Percentiles rank a stretch among this genome's conserved stretches.
Conservation (phyloP, 371 early-diverging fungal species). For the Rhizopus sp. region DNA sequence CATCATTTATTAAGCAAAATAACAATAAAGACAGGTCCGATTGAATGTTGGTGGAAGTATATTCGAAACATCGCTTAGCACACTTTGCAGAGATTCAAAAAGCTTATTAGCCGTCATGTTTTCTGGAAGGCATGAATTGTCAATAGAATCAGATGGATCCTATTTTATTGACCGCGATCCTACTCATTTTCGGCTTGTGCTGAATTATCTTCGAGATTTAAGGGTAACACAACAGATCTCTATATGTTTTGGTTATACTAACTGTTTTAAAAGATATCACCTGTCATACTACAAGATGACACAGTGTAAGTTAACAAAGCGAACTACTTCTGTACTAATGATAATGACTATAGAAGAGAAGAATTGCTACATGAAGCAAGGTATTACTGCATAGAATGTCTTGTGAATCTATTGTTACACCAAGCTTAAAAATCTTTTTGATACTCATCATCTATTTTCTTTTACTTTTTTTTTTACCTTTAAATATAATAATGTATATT, state of each 20-base stretch:
- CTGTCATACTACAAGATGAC: slow-evolving; percentile 31
- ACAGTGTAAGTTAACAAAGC: slow-evolving; percentile 24
- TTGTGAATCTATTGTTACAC: slow-evolving; percentile 21
- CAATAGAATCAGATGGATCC: slow-evolving; percentile 39
- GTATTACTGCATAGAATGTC: slow-evolving; percentile 43
- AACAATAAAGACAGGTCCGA: slow-evolving; percentile 31
- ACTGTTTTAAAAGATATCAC: slow-evolving; percentile 26
- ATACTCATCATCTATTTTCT: background rate
- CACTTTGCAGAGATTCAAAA: slow-evolving; percentile 33
- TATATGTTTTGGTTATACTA: background rate
- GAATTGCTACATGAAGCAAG: slow-evolving; percentile 48
- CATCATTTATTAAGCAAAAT: slow-evolving; percentile 13
- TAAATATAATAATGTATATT: background rate
- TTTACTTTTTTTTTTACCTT: too few relatives aligned
- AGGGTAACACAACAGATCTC: slow-evolving; percentile 20
- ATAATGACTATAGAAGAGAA: slow-evolving; percentile 23
- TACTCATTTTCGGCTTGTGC: slow-evolving; percentile 34
- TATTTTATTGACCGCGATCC: slow-evolving; percentile 48
- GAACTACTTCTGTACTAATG: background rate
- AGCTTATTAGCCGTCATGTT: slow-evolving; percentile 49
- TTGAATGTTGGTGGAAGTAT: slow-evolving; percentile 43
- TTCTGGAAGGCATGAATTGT: slow-evolving; percentile 38
- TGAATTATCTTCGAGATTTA: slow-evolving; percentile 38
- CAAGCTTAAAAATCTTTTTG: background rate
- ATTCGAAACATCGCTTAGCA: slow-evolving; percentile 43